Conservation (phyloP, 805 yeast genomes). For the Saccharomycopsis amapae region DNA sequence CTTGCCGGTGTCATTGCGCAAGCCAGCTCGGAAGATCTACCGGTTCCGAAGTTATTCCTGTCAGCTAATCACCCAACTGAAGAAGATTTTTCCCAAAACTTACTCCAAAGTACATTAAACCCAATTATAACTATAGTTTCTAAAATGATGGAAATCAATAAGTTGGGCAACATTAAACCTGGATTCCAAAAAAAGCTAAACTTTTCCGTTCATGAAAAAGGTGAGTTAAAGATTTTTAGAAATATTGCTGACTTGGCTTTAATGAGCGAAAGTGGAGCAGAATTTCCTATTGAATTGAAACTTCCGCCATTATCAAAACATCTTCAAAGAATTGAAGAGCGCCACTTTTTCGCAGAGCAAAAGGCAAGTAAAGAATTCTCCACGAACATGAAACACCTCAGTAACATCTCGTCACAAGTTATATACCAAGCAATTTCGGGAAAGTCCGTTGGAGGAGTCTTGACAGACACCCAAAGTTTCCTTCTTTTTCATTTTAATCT, state of each 20-base stretch:
- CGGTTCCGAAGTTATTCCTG: not conserved
- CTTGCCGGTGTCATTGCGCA: not conserved
- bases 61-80: not conserved
- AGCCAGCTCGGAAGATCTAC: not conserved
- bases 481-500: no score
- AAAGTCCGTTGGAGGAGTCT: not conserved
- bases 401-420: not conserved
- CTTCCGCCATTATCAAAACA: not conserved
- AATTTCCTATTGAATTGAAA: not conserved
- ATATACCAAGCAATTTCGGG: not conserved
- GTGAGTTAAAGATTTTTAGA: not conserved
- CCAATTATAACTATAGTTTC: not conserved
- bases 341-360: not conserved
- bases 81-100: not conserved
- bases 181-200: not conserved
- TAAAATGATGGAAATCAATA: not conserved
- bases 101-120: not conserved
- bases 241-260: not conserved
- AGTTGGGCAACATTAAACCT: not conserved
- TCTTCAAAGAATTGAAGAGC: no score
- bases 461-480: not conserved
- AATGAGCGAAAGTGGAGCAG: not conserved
- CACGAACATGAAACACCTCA: not conserved
- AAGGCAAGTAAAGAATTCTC: not conserved
- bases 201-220: not conserved